Conservation (phyloP, 116 monocot species). For the Phalaenopsis hybrid region DNA sequence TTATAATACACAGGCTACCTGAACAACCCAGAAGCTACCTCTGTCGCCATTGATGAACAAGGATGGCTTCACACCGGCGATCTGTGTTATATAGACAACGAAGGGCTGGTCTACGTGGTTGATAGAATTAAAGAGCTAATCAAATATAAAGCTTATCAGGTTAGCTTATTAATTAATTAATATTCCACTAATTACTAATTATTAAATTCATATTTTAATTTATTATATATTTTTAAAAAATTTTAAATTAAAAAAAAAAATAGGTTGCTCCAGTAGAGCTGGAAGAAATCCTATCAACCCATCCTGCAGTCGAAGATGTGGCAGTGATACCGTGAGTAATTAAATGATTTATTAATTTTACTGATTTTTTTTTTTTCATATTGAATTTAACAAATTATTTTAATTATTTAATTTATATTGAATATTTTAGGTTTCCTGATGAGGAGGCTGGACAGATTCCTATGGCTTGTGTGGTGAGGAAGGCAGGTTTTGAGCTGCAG, state of each 20-base stretch:
- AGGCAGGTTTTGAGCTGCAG: conserved; percentile 27
- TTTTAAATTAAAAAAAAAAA: not conserved
- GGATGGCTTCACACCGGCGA: conserved; percentile 86
- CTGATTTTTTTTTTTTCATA: not conserved
- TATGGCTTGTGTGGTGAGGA: conserved; percentile 65
- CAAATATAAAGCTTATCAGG: conserved; percentile 93
- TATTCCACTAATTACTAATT: no score
- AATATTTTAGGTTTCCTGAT: conserved; percentile 44
- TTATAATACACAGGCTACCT: conserved; percentile 42
- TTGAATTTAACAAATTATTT: no score
- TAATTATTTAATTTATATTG: not conserved
- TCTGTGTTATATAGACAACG: conserved; percentile 59
- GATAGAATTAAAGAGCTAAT: conserved; percentile 87
- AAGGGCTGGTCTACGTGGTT: conserved; percentile 58
- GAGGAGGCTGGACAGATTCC: conserved; percentile 81
- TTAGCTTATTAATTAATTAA: not conserved
- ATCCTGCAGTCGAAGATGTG: conserved; percentile 54
- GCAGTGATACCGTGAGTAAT: conserved; percentile 66
- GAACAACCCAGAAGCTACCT: conserved; percentile 62
- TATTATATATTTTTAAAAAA: not conserved
- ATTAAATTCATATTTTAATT: no score
- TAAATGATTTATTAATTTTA: no score
- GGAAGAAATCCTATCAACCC: conserved; percentile 48
- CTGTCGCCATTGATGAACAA: conserved; percentile 40
- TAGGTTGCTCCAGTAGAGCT: conserved; percentile 78